phyloP scores from a whole-genome alignment of 768 basidiomycete species.

The Podaxis rugospora region DNA sequence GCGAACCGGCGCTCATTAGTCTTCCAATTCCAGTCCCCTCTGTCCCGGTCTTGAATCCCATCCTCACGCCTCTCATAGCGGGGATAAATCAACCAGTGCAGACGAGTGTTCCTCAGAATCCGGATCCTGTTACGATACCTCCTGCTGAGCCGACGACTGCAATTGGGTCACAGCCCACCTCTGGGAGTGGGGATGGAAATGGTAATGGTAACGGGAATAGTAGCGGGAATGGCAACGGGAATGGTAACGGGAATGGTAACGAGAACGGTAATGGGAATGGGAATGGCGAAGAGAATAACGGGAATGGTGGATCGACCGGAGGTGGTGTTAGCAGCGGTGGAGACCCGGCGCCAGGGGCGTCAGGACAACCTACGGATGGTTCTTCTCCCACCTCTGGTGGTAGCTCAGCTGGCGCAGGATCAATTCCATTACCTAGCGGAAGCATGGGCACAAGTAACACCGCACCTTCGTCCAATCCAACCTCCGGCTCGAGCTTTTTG shows the following conservation, averaged over 20 bases:
- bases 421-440: not conserved
- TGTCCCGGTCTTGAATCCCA: conserved; percentile 33
- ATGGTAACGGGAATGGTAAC: conserved; percentile 14
- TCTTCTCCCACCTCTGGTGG: conserved; percentile 3
- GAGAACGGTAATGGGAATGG: conserved; percentile 15
- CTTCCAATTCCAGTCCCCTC: conserved; percentile 34
- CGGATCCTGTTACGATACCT: conserved; percentile 12
- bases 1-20: conserved; percentile 34
- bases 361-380: not conserved
- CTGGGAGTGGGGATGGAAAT: conserved; percentile 11
- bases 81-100: conserved; percentile 16
- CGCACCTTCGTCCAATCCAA: not conserved
- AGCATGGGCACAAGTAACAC: not conserved
- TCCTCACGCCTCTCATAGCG: conserved; percentile 31
- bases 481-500: not conserved
- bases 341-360: not conserved
- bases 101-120: not conserved
- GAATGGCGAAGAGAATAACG: not conserved
- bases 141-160: conserved; percentile 13
- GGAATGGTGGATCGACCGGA: not conserved
- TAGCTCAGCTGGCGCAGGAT: not conserved
- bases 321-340: not conserved
- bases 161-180: conserved; percentile 7
- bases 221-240: conserved; percentile 7
- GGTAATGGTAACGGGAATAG: conserved; percentile 12